Evolutionary conservation across 106 monocot genomes (phyloP).

Genomic region (Alisma plantagoaquatica): DNA sequence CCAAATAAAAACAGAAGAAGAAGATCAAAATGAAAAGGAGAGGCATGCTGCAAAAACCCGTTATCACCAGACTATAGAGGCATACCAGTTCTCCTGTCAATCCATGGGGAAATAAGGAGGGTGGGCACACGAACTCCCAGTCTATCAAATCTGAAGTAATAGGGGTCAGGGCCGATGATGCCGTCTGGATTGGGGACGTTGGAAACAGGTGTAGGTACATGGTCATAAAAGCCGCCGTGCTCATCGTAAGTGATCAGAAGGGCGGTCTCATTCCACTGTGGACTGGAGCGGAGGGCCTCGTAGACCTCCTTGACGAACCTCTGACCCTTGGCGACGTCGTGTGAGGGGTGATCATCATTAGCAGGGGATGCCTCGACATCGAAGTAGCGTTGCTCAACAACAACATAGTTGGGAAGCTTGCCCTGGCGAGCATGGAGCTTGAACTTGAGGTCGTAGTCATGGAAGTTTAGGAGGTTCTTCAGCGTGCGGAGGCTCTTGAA

Average conservation of each 20-base stretch:
- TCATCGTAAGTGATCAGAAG: constrained; percentile 83
- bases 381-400: constrained; percentile 78
- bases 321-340: constrained; percentile 75
- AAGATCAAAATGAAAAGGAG: too few species aligned
- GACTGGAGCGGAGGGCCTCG: constrained; percentile 67
- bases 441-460: constrained; percentile 55
- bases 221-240: constrained; percentile 89
- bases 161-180: constrained; percentile 62
- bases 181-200: constrained; percentile 83
- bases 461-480: constrained; percentile 57
- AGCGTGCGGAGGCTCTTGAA: constrained; percentile 62
- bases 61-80: too few species aligned
- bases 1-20: too few species aligned
- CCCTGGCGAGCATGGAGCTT: constrained; percentile 59
- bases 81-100: constrained; percentile 33
- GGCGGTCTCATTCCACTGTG: constrained; percentile 85
- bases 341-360: constrained; percentile 84
- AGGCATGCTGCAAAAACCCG: too few species aligned
- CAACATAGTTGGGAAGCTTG: constrained; percentile 64
- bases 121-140: constrained; percentile 71
- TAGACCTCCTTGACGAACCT: constrained; percentile 69
- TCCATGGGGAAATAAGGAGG: constrained; percentile 80
- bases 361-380: constrained; percentile 47
- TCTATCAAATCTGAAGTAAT: constrained; percentile 81
- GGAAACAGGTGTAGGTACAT: constrained; percentile 71